phyloP scores from a whole-genome alignment of 345 rosid species.

The Clarkia xantiana region DNA sequence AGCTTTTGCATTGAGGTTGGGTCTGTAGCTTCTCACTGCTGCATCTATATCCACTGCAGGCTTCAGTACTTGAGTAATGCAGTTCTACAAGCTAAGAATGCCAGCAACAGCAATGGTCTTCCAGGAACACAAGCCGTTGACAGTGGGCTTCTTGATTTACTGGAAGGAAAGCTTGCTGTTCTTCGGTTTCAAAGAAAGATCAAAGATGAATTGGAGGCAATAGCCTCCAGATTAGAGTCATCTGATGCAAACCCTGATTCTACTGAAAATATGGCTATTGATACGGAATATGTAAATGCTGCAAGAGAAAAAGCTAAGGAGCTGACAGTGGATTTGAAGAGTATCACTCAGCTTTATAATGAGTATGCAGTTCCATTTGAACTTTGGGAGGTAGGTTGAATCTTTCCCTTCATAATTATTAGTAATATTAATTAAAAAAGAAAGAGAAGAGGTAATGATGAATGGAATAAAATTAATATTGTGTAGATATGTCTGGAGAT shows the following conservation, averaged over 20 bases:
- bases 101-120: slow-evolving; percentile 44
- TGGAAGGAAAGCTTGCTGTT: slow-evolving; percentile 90
- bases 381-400: slow-evolving; percentile 75
- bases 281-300: slow-evolving; percentile 32
- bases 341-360: slow-evolving; percentile 86
- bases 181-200: slow-evolving; percentile 84
- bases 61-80: slow-evolving; percentile 79
- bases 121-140: slow-evolving; percentile 44
- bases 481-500: slow-evolving; percentile 70
- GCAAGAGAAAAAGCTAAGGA: slow-evolving; percentile 77
- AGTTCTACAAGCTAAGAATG: slow-evolving; percentile 91
- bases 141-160: slow-evolving; percentile 79
- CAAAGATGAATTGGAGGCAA: slow-evolving; percentile 65
- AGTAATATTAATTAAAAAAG: too few relatives aligned
- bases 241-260: slow-evolving; percentile 41
- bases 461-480: too few relatives aligned
- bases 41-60: slow-evolving; percentile 35
- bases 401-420: not conserved
- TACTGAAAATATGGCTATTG: slow-evolving; percentile 20
- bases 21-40: not conserved
- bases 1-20: too few relatives aligned
- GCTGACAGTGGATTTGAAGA: slow-evolving; percentile 76
- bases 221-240: slow-evolving; percentile 42
- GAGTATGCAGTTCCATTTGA: slow-evolving; percentile 96
- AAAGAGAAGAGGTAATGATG: too few relatives aligned